Percentiles rank a stretch among this genome's conserved stretches.
Conservation (phyloP, 1,284 basidiomycete genomes). For the Phylloporus sp. region DNA sequence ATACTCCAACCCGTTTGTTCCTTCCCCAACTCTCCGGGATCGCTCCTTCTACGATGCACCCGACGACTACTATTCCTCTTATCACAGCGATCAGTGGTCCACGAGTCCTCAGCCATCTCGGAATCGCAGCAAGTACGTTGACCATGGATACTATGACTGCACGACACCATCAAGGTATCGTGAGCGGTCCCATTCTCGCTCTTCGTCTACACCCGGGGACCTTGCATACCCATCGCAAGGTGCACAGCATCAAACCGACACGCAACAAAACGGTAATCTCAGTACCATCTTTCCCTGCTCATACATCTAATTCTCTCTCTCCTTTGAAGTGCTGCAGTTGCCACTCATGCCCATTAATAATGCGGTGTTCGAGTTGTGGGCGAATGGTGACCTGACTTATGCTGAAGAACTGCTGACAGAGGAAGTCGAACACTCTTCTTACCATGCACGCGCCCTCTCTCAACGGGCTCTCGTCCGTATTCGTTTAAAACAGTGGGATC, state of each 20-base stretch:
- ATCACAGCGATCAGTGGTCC: constrained; percentile 27
- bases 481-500: too few relatives aligned
- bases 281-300: too few relatives aligned
- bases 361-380: too few relatives aligned
- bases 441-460: too few relatives aligned
- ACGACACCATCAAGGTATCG: constrained; percentile 23
- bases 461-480: too few relatives aligned
- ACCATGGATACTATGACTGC: constrained; percentile 28
- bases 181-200: constrained; percentile 32
- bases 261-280: too few relatives aligned
- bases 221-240: constrained; percentile 18
- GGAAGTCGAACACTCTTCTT: too few relatives aligned
- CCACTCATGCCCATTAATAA: too few relatives aligned
- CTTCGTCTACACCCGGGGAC: constrained; percentile 20
- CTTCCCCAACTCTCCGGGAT: constrained; percentile 35
- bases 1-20: constrained; percentile 35
- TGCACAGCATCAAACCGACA: constrained; percentile 21
- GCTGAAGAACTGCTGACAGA: too few relatives aligned
- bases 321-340: too few relatives aligned
- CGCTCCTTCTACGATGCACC: constrained; percentile 34
- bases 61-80: neutral
- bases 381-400: too few relatives aligned
- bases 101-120: constrained; percentile 29
- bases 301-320: too few relatives aligned
- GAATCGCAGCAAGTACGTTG: constrained; percentile 27